phyloP scores from a whole-genome alignment of 2,329 filamentous ascomycete genomes.

The Aureobasidium sp. region DNA sequence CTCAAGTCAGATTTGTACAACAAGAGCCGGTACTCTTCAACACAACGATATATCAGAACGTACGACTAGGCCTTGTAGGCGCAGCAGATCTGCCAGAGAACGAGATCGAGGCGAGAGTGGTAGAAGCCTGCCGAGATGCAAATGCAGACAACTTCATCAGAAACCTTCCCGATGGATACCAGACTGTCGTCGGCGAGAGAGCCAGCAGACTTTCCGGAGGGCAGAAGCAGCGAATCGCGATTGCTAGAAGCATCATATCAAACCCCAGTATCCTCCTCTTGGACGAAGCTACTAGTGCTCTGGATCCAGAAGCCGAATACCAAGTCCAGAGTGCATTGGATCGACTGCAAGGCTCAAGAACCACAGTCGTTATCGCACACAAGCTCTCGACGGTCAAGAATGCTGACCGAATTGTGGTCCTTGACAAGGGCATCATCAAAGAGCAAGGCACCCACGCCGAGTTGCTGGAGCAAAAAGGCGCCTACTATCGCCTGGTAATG shows the following conservation, averaged over 20 bases:
- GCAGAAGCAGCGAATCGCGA: constrained; percentile 96
- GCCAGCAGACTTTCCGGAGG: constrained; percentile 92
- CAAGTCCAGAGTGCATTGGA: constrained; percentile 86
- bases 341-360: constrained; percentile 75
- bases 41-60: constrained; percentile 78
- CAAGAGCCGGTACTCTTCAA: constrained; percentile 93
- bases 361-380: constrained; percentile 96
- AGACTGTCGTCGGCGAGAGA: constrained; percentile 85
- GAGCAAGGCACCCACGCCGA: constrained; percentile 37
- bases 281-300: constrained; percentile 90
- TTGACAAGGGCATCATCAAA: constrained; percentile 32
- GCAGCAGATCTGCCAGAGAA: constrained; percentile 75
- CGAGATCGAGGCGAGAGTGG: constrained; percentile 71
- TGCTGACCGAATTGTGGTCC: constrained; percentile 77
- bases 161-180: constrained; percentile 68
- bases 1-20: constrained; percentile 88
- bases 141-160: constrained; percentile 87
- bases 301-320: constrained; percentile 94
- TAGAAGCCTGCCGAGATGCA: constrained; percentile 77
- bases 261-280: constrained; percentile 93
- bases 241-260: constrained; percentile 88
- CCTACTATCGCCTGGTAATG: constrained; percentile 35
- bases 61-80: constrained; percentile 37
- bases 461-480: constrained; percentile 29
- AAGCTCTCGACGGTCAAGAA: constrained; percentile 93